Base-by-base conservation (phyloP, 306 rosid genomes). In the Castanospermum australe region DNA sequence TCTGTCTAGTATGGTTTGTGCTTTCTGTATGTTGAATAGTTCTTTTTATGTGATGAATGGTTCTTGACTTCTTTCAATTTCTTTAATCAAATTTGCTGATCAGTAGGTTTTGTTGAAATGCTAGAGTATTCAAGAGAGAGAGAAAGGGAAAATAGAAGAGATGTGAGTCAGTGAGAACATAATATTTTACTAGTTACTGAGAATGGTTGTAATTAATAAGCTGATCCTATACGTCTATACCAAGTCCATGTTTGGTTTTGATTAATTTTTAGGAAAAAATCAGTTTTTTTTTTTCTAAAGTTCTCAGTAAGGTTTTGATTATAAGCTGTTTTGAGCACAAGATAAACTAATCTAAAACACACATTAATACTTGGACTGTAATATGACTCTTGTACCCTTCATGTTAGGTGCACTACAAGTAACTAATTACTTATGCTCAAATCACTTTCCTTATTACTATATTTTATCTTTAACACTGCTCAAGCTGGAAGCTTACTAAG, bases 51-150 rank as follows among this genome's bases (percentile, higher is more conserved):
- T 48, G 55, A 62, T 44, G 3, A 65, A 63, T 38, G 17, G 21
- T 70, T 71, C 61, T n/a, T n/a, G n/a, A n/a, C n/a, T n/a, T n/a
- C n/a, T 84, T 39, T 39, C 17, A 14, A 35, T 79, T 7, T 62
- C 38, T 30, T 42, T 42, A 39, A 55, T 32, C 66, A 50, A 61
- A 67, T 51, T 41, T 67, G 22, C 67, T 57, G 18, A 50, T 41
- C 12, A 22, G 22, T 62, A 38, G 68, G 38, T 12, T 79, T 52
- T 71, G 45, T 25, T 35, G 28, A 71, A 52, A 36, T 61, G 25
- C 45, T 11, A 30, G 39, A 47, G 35, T 36, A 18, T 28, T 47
- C 47, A 15, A 35, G 15, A 60, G 71, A 59, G 32, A 38, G 20
- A 24, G 36, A 67, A 77, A 39, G 25, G 25, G 42, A 67, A 55